Base-by-base conservation (phyloP, 257 asterid species). In the Galeopsis tetrahit region DNA sequence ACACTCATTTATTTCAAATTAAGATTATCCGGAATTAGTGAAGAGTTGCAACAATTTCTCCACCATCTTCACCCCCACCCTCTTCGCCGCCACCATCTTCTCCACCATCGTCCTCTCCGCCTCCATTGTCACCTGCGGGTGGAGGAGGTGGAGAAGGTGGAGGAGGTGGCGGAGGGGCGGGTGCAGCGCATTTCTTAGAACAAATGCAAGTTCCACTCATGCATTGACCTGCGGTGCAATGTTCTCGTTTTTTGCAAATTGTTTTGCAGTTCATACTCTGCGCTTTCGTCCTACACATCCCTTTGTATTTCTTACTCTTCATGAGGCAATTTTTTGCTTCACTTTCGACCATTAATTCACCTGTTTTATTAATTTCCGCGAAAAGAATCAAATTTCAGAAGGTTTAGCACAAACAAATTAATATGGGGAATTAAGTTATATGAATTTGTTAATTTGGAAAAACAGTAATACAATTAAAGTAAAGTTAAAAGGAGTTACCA, bases 181-280 rank as follows among this genome's bases (percentile, higher is more conserved):
- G 28, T 4, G 9, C 31, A 6, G 4, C 8, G 34, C 72, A 48
- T 67, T 11, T 48, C 34, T 2, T 67, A 3, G 8, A 49, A 34
- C 48, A 49, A 10, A 49, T 2, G 34, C 62, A 67, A 13, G 2
- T 1, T 3, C 31, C 34, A 49, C 34, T 34, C 6, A 43, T 5
- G 48, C 72, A 67, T 33, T n/a, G 61, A 5, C 62, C 72, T 11
- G 11, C 3, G 31, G 7, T 8, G 62, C 49, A 67, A 2, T 67
- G 49, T 33, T 67, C 62, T 14, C 46, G 34, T 34, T 48, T 21
- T 21, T 21, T 67, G 60, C 61, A 67, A 10, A 67, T 51, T 7
- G 14, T 13, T 49, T n/a, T 67, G 62, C 72, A 67, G 43, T 51
- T 67, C 34, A 5, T 13, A 31, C 13, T 17, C 0, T 67, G 33